Percentiles rank a stretch among this genome's conserved stretches.
Evolutionary conservation across 1,139 yeast species (phyloP).

Genomic region (Yamadazyma spencermartinsiae): DNA sequence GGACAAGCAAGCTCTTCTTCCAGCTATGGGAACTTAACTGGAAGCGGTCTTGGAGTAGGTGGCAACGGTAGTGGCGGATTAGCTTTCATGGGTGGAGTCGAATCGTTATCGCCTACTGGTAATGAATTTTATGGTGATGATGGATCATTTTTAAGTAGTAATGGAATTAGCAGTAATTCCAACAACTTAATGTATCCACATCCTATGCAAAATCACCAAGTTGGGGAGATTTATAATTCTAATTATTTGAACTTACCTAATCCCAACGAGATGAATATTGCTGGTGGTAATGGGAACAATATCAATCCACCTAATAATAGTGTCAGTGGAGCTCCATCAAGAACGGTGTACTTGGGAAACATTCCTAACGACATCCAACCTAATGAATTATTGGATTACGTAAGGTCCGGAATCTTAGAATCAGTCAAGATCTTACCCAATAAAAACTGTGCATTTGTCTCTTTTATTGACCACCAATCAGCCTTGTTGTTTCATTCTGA

Average conservation of each 20-base stretch:
- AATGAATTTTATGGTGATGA: slow-evolving; percentile 29
- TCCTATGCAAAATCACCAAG: slow-evolving; percentile 6
- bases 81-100: slow-evolving; percentile 13
- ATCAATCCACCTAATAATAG: slow-evolving; percentile 9
- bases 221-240: background rate
- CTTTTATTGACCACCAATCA: slow-evolving; percentile 61
- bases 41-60: slow-evolving; percentile 2
- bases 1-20: background rate
- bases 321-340: slow-evolving; percentile 55
- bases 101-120: slow-evolving; percentile 18
- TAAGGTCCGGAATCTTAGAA: slow-evolving; percentile 88
- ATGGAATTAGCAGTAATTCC: slow-evolving; percentile 9
- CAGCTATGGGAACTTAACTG: too few relatives aligned
- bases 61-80: slow-evolving; percentile 4
- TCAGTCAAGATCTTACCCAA: slow-evolving; percentile 58
- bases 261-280: slow-evolving; percentile 1
- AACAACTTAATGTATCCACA: slow-evolving; percentile 9
- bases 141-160: slow-evolving; percentile 19
- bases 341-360: slow-evolving; percentile 90
- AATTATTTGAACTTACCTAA: slow-evolving; percentile 1
- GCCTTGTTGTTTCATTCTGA: slow-evolving; percentile 63
- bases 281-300: slow-evolving; percentile 5
- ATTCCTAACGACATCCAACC: slow-evolving; percentile 81
- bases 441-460: slow-evolving; percentile 61
- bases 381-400: slow-evolving; percentile 82